phyloP scores from a whole-genome alignment of 2,329 filamentous ascomycete genomes.

The Ascocoryne sarcoides region DNA sequence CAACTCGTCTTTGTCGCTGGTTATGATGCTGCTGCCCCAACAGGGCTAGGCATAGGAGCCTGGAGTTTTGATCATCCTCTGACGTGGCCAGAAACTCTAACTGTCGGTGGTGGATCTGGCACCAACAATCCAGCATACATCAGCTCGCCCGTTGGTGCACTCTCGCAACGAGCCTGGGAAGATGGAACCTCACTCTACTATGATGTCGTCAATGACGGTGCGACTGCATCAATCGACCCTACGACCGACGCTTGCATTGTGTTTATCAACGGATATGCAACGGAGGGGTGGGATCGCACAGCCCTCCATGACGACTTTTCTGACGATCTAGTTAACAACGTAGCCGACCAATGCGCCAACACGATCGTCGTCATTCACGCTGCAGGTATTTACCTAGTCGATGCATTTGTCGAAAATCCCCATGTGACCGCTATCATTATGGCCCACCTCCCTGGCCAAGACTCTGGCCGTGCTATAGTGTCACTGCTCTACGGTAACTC shows the following conservation, averaged over 20 bases:
- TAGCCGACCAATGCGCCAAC: slow-evolving; percentile 44
- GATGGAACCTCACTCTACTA: slow-evolving; percentile 51
- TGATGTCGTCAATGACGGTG: slow-evolving; percentile 43
- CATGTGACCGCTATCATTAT: slow-evolving; percentile 54
- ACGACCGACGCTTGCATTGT: slow-evolving; percentile 58
- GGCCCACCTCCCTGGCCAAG: slow-evolving; percentile 51
- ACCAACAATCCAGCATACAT: slow-evolving; percentile 40
- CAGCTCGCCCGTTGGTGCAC: slow-evolving; percentile 46
- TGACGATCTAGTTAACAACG: slow-evolving; percentile 45
- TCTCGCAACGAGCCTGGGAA: slow-evolving; percentile 40
- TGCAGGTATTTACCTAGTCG: slow-evolving; percentile 49
- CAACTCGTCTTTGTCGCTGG: slow-evolving; percentile 49
- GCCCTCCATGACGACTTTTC: slow-evolving; percentile 49
- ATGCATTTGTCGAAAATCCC: slow-evolving; percentile 44
- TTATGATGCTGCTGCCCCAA: slow-evolving; percentile 39
- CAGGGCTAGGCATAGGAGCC: neutral
- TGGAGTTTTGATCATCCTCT: neutral
- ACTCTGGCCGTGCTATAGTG: slow-evolving; percentile 50
- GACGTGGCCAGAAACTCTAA: neutral
- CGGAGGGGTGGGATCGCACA: slow-evolving; percentile 59
- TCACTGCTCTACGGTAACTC: slow-evolving; percentile 52
- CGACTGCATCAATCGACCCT: slow-evolving; percentile 33
- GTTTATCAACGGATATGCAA: slow-evolving; percentile 58
- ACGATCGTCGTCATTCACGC: slow-evolving; percentile 61
- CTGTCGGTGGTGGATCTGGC: slow-evolving; percentile 34